Conservation (phyloP, 129 eudicot genomes). For the Chrysanthemum lavandulifolium region DNA sequence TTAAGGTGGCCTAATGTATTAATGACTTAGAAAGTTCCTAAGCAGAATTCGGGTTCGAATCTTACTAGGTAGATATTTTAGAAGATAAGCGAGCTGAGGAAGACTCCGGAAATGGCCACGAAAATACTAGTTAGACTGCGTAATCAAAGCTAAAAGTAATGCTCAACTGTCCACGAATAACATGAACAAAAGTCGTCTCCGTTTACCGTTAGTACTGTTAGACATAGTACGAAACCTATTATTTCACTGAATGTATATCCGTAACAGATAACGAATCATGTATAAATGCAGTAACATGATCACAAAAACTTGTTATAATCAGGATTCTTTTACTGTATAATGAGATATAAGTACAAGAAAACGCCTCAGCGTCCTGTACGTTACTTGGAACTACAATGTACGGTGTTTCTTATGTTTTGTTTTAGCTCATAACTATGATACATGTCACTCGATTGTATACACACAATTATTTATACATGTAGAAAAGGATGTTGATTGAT, state of each 20-base stretch:
- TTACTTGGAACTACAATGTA: constrained; percentile 29
- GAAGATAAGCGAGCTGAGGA: too few relatives aligned
- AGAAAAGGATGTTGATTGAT: constrained; percentile 13
- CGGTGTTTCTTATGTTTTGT: constrained; percentile 29
- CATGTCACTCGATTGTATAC: constrained; percentile 16
- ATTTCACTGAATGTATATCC: neutral
- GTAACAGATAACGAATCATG: too few relatives aligned
- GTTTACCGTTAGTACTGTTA: too few relatives aligned
- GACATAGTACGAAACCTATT: neutral
- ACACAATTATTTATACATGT: constrained; percentile 28
- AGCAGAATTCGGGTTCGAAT: too few relatives aligned
- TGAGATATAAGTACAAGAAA: constrained; percentile 20
- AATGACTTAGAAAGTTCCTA: too few relatives aligned
- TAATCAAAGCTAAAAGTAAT: too few relatives aligned
- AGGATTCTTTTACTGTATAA: constrained; percentile 12
- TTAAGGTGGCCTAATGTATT: too few relatives aligned
- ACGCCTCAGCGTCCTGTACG: neutral
- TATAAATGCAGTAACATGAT: neutral
- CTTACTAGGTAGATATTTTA: too few relatives aligned
- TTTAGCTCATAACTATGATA: constrained; percentile 43
- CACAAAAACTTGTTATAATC: constrained; percentile 2
- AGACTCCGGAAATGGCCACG: too few relatives aligned
- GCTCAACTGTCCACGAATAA: too few relatives aligned
- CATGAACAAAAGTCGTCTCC: too few relatives aligned
- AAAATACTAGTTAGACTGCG: too few relatives aligned